phyloP scores from a whole-genome alignment of 1,284 basidiomycete species.

The Fomes fomentarius region DNA sequence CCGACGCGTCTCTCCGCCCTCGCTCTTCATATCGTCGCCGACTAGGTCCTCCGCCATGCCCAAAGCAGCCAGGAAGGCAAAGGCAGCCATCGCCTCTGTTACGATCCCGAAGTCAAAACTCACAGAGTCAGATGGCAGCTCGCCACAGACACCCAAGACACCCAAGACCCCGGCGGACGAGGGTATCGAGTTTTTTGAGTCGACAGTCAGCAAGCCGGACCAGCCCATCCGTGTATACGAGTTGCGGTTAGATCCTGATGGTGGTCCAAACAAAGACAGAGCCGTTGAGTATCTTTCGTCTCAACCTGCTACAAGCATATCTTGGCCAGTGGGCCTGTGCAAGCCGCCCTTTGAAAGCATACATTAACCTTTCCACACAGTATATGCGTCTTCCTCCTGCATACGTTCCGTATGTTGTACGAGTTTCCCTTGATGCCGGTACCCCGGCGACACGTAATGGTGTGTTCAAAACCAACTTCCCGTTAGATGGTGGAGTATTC shows the following conservation, averaged over 20 bases:
- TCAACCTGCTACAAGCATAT: not conserved
- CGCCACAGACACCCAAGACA: constrained; percentile 42
- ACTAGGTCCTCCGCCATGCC: constrained; percentile 15
- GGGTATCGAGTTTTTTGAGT: constrained; percentile 85
- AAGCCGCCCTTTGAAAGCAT: not conserved
- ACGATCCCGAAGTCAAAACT: constrained; percentile 28
- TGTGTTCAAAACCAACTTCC: constrained; percentile 93
- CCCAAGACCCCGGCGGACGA: constrained; percentile 92
- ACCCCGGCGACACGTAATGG: constrained; percentile 88
- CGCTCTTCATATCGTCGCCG: constrained; percentile 1
- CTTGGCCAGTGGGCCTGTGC: too few relatives aligned
- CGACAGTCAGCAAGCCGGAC: constrained; percentile 53
- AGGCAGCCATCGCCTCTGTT: constrained; percentile 24
- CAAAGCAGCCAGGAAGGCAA: constrained; percentile 24
- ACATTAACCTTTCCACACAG: constrained; percentile 44
- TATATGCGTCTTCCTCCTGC: constrained; percentile 95
- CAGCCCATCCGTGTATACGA: constrained; percentile 82
- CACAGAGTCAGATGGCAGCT: constrained; percentile 10
- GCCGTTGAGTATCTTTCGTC: constrained; percentile 57
- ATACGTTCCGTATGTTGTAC: constrained; percentile 84
- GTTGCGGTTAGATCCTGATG: constrained; percentile 84
- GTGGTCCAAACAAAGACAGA: constrained; percentile 84
- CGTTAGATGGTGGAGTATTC: constrained; percentile 87
- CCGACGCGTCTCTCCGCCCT: constrained; percentile 9
- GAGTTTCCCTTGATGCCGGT: constrained; percentile 88